Percentiles rank a stretch among this genome's conserved stretches.
phyloP scores from a whole-genome alignment of 176 grass and related monocot genomes.

The Saccharum officinarum region DNA sequence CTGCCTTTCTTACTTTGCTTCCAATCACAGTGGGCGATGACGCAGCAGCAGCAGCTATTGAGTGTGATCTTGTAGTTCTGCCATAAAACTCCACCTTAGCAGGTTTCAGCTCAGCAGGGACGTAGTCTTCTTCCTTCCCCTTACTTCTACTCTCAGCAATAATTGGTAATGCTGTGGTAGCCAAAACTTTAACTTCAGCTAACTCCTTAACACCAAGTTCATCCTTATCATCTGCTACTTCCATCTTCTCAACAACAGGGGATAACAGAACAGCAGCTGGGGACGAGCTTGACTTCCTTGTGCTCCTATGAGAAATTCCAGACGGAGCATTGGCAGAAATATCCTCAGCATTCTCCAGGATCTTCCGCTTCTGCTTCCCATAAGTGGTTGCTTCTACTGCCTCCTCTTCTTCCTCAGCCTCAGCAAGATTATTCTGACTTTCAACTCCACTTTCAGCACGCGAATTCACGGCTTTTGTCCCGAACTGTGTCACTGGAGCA shows the following conservation, averaged over 20 bases:
- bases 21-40: neutral
- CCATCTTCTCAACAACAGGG: conserved; percentile 27
- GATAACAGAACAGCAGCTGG: neutral
- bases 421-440: neutral
- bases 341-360: neutral
- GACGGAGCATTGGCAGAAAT: neutral
- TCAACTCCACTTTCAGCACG: neutral
- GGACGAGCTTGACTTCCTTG: neutral
- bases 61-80: conserved; percentile 28
- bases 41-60: neutral
- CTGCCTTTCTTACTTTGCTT: conserved; percentile 28
- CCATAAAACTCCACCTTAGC: conserved; percentile 13
- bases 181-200: neutral
- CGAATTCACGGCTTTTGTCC: neutral
- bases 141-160: neutral
- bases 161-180: neutral
- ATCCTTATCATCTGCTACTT: neutral
- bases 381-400: neutral
- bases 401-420: neutral
- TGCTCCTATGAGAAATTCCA: conserved; percentile 32
- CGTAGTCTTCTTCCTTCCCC: neutral
- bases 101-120: neutral
- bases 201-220: conserved; percentile 1
- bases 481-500: neutral
- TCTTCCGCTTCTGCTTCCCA: conserved; percentile 8